These are phyloP conservation scores for Bisporella sp. DNA, from an alignment of 2,329 filamentous ascomycete genomes.

Conservation along the genomic window DNA sequence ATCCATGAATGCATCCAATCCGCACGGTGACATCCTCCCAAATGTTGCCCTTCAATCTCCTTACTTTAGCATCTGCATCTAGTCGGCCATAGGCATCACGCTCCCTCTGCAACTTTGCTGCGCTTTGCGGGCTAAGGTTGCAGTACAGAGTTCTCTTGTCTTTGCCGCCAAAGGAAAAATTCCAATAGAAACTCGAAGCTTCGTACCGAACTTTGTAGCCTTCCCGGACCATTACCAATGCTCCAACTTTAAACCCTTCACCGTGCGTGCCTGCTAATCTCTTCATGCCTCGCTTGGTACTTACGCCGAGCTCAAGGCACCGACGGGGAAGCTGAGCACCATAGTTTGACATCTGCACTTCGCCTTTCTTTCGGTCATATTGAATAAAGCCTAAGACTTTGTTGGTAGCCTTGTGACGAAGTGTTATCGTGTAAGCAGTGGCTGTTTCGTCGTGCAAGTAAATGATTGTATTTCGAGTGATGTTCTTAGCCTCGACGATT, in stretches of 20 bases:
- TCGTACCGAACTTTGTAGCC: constrained; percentile 14
- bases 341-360: background rate
- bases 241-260: constrained; percentile 24
- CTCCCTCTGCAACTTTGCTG: background rate
- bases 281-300: background rate
- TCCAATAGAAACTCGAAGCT: constrained; percentile 17
- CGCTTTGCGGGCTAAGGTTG: constrained; percentile 1
- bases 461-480: background rate
- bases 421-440: background rate
- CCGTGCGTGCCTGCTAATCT: constrained; percentile 21
- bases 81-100: background rate
- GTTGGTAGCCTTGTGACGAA: background rate
- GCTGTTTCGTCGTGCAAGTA: background rate
- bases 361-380: background rate
- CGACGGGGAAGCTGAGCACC: background rate
- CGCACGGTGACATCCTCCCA: constrained; percentile 15
- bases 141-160: constrained; percentile 10
- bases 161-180: constrained; percentile 11
- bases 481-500: background rate
- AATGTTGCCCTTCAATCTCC: constrained; percentile 5
- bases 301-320: background rate
- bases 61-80: background rate
- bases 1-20: constrained; percentile 11
- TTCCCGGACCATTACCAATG: constrained; percentile 20
- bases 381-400: background rate